phyloP scores from a whole-genome alignment of 225 moss, liverwort and hornwort species.

The Pseudisothecium myosuroides region DNA sequence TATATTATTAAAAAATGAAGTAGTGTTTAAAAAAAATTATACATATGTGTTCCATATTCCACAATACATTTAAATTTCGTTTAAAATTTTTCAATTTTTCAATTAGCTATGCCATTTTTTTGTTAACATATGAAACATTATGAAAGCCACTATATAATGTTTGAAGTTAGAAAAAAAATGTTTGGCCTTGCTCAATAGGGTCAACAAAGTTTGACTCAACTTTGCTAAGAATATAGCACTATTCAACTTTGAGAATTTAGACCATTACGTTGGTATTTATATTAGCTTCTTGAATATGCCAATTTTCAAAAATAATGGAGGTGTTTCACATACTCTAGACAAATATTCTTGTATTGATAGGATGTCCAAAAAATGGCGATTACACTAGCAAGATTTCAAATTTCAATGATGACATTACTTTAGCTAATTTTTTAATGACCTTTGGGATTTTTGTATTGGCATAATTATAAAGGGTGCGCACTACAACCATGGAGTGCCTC shows the following conservation, averaged over 20 bases:
- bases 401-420: neutral
- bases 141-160: neutral
- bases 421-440: neutral
- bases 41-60: too few species aligned
- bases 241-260: neutral
- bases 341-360: neutral
- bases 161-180: neutral
- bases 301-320: neutral
- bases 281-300: neutral
- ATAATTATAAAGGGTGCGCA: accelerated
- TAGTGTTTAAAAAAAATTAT: too few species aligned
- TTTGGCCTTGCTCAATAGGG: accelerated
- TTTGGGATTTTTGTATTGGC: neutral
- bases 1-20: too few species aligned
- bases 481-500: accelerated
- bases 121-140: neutral
- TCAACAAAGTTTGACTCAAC: neutral
- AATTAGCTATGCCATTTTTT: neutral
- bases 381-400: neutral
- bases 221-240: neutral
- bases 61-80: neutral
- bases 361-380: neutral
- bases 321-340: too few species aligned
- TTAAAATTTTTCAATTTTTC: neutral
- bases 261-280: neutral